These are phyloP conservation scores for Pseudoturritis turrita DNA, from an alignment of 345 rosid species.

Conservation along the genomic window DNA sequence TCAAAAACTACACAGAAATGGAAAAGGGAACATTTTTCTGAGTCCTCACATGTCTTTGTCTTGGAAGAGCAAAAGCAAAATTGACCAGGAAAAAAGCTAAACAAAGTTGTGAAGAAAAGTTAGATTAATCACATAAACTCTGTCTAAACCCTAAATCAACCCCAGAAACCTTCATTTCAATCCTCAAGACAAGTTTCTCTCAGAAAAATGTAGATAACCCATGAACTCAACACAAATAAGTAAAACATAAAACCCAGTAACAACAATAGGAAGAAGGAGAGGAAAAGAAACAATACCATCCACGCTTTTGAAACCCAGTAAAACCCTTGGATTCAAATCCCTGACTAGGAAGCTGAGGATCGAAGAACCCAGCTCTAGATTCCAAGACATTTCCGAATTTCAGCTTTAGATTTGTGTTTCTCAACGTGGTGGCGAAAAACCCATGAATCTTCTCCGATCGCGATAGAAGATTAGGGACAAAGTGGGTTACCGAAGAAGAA, in stretches of 20 bases:
- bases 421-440: slow-evolving; percentile 29
- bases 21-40: background rate
- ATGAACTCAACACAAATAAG: too few species aligned
- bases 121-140: background rate
- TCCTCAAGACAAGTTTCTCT: background rate
- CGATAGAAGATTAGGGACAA: slow-evolving; percentile 24
- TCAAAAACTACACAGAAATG: background rate
- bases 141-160: background rate
- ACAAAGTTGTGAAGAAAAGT: background rate
- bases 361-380: slow-evolving; percentile 32
- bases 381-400: slow-evolving; percentile 16
- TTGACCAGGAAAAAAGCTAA: background rate
- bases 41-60: background rate
- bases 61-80: background rate
- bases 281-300: slow-evolving; percentile 30
- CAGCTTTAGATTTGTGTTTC: slow-evolving; percentile 28
- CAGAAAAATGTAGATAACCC: background rate
- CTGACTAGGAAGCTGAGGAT: slow-evolving; percentile 12
- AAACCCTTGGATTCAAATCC: slow-evolving; percentile 19
- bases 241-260: background rate
- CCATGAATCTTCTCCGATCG: slow-evolving; percentile 27
- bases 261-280: background rate
- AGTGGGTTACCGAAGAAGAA: background rate
- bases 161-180: background rate
- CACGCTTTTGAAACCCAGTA: slow-evolving; percentile 27